phyloP scores from a whole-genome alignment of 345 rosid genomes.

The Aquilaria yunnanensis region DNA sequence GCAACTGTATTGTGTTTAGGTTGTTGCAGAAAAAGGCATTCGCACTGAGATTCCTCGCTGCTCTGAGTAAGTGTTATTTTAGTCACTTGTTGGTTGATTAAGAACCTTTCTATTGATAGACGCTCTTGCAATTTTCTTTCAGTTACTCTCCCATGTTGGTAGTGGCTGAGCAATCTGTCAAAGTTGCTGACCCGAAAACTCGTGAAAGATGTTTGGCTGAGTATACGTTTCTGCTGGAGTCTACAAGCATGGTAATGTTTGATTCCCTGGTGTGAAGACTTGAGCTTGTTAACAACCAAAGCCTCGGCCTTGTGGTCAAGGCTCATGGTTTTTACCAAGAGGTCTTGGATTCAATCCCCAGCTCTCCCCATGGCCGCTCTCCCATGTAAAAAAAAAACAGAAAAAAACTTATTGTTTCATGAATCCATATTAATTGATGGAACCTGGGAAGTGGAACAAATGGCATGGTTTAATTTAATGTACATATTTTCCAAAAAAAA shows the following conservation, averaged over 20 bases:
- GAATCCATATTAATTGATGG: too few relatives aligned
- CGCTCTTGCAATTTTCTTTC: background rate
- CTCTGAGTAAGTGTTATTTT: conserved; percentile 51
- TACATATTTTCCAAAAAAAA: too few relatives aligned
- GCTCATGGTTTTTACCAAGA: too few relatives aligned
- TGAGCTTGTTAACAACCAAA: too few relatives aligned
- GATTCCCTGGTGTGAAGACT: background rate
- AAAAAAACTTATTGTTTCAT: too few relatives aligned
- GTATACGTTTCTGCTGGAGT: conserved; percentile 62
- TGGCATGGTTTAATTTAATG: too few relatives aligned
- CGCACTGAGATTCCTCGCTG: conserved; percentile 59
- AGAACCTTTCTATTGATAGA: conserved; percentile 5
- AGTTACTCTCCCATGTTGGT: conserved; percentile 56
- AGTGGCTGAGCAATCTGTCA: conserved; percentile 54
- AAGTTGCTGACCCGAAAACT: conserved; percentile 49
- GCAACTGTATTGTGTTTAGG: conserved; percentile 37
- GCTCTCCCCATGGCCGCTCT: too few relatives aligned
- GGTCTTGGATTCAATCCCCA: too few relatives aligned
- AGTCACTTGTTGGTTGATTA: conserved; percentile 12
- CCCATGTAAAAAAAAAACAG: too few relatives aligned
- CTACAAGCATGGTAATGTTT: conserved; percentile 43
- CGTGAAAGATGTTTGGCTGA: conserved; percentile 69
- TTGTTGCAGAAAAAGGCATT: conserved; percentile 60
- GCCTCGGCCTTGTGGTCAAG: too few relatives aligned
- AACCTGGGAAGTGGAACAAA: too few relatives aligned